Evolutionary conservation across 768 basidiomycete species (phyloP).

Genomic region (Trametes gibbosa): DNA sequence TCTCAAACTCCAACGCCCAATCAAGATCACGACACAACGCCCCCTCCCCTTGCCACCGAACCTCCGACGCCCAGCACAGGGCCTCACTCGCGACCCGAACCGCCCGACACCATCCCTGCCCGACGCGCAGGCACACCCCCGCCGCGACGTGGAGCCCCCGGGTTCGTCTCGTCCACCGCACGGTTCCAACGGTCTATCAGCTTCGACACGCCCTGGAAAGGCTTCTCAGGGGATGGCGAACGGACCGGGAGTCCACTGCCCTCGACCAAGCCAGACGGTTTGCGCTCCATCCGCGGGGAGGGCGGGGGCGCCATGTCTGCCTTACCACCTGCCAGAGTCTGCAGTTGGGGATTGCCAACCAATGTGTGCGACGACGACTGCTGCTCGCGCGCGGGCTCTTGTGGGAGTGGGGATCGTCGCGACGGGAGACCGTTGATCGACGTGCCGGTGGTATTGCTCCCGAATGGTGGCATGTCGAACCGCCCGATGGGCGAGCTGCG

Average conservation of each 20-base stretch:
- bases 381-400: constrained; percentile 8
- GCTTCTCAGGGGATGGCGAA: constrained; percentile 70
- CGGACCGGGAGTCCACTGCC: constrained; percentile 23
- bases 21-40: too few species aligned
- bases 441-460: constrained; percentile 16
- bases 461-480: constrained; percentile 25
- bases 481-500: constrained; percentile 26
- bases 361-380: constrained; percentile 11
- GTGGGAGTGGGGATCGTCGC: constrained; percentile 14
- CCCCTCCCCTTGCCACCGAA: too few species aligned
- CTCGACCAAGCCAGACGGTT: constrained; percentile 3
- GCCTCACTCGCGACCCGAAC: constrained; percentile 8
- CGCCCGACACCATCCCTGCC: constrained; percentile 18
- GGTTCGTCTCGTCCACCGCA: constrained; percentile 48
- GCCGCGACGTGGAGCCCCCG: constrained; percentile 2
- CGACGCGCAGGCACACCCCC: constrained; percentile 14
- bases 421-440: constrained; percentile 22
- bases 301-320: constrained; percentile 3
- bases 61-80: neutral
- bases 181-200: constrained; percentile 88
- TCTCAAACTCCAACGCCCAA: too few species aligned
- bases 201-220: constrained; percentile 80
- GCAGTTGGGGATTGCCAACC: neutral
- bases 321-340: constrained; percentile 1
- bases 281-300: constrained; percentile 15